These are phyloP conservation scores for Patellaria atrata DNA, from an alignment of 495 filamentous ascomycete genomes.

Conservation along the genomic window DNA sequence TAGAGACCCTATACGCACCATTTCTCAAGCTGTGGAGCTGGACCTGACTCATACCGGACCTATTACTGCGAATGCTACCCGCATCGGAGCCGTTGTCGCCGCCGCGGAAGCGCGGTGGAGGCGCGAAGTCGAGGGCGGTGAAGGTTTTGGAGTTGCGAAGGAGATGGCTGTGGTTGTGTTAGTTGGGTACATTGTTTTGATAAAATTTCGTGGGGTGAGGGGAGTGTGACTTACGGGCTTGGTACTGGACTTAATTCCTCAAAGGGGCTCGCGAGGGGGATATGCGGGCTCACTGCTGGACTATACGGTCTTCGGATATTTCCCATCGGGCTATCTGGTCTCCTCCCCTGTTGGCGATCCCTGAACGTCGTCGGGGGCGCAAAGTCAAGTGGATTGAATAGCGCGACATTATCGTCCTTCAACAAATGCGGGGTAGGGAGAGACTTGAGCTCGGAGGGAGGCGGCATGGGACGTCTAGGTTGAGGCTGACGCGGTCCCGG, in stretches of 20 bases:
- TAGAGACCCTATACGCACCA: conserved; percentile 82
- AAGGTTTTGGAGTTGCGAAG: conserved; percentile 84
- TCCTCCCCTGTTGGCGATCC: conserved; percentile 52
- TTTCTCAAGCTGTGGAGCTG: conserved; percentile 66
- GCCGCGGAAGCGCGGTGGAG: conserved; percentile 72
- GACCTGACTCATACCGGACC: conserved; percentile 49
- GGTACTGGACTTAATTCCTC: conserved; percentile 77
- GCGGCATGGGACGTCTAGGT: conserved; percentile 50
- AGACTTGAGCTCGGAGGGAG: conserved; percentile 56
- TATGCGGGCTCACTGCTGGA: conserved; percentile 51
- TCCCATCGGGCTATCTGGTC: conserved; percentile 65
- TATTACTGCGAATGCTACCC: conserved; percentile 72
- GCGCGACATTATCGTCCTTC: conserved; percentile 59
- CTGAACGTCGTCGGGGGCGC: conserved; percentile 61
- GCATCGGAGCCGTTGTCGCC: conserved; percentile 73
- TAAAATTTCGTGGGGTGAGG: conserved; percentile 7
- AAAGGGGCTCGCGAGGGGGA: conserved; percentile 65
- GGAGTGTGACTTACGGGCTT: conserved; percentile 60
- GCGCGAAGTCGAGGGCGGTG: conserved; percentile 88
- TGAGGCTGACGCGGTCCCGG: conserved; percentile 35
- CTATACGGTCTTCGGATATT: conserved; percentile 61
- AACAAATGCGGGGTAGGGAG: conserved; percentile 80
- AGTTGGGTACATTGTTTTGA: conserved; percentile 16
- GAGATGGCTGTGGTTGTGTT: conserved; percentile 43
- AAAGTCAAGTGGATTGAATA: conserved; percentile 64